phyloP scores from a whole-genome alignment of 2,329 filamentous ascomycete species.

The Dactylellina sp. region DNA sequence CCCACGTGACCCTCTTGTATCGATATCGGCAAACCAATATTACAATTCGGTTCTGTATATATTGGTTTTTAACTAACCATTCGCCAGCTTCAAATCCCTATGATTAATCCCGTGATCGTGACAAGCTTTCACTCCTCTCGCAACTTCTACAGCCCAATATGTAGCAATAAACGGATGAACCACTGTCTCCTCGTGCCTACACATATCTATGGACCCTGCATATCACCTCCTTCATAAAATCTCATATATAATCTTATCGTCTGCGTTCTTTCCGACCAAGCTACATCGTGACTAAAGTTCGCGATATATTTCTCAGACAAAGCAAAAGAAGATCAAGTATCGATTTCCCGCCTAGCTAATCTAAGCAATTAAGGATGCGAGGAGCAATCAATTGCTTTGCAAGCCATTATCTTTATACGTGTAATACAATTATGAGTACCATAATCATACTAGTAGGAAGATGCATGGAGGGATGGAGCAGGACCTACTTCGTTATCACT shows the following conservation, averaged over 20 bases:
- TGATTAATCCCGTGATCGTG: conserved; percentile 46
- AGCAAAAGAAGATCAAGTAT: conserved; percentile 22
- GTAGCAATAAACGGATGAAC: conserved; percentile 44
- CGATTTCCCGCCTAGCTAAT: conserved; percentile 32
- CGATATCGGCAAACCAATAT: too few relatives aligned
- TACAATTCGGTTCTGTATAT: too few relatives aligned
- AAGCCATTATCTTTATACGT: conserved; percentile 46
- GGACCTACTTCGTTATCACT: conserved; percentile 25
- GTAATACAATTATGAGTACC: too few relatives aligned
- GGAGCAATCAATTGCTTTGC: conserved; percentile 42
- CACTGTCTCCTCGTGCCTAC: conserved; percentile 8
- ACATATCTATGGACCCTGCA: conserved; percentile 28
- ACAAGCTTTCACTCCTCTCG: conserved; percentile 40
- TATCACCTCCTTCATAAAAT: conserved; percentile 35
- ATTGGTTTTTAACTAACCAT: conserved; percentile 23
- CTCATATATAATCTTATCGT: conserved; percentile 33
- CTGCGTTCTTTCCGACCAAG: conserved; percentile 25
- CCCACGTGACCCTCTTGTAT: background rate
- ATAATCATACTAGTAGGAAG: too few relatives aligned
- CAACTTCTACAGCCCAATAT: conserved; percentile 43
- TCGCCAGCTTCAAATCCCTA: conserved; percentile 36
- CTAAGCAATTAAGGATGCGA: background rate
- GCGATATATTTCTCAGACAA: conserved; percentile 31
- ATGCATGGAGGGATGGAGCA: too few relatives aligned
- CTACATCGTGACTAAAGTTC: conserved; percentile 17